A percentile compares a stretch with the other conserved stretches of the same genome.
Evolutionary conservation across 2,329 filamentous ascomycete genomes (phyloP).

Genomic region (Juglanconis juglandina): DNA sequence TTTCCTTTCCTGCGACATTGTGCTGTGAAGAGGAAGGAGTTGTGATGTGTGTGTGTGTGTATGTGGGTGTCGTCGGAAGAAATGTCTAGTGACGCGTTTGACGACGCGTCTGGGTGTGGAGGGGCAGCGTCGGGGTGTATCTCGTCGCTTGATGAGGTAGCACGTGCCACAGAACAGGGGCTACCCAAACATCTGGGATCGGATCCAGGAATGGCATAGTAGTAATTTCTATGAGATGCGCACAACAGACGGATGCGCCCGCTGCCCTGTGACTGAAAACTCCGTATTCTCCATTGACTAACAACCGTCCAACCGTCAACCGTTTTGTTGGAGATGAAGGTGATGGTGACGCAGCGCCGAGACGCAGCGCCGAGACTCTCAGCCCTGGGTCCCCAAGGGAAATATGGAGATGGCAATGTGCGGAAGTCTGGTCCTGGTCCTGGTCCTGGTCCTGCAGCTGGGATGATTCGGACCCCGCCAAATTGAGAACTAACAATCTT

Average conservation of each 20-base stretch:
- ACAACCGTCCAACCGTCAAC: no score
- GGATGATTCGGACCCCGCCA: not conserved
- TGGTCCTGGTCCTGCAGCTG: not conserved
- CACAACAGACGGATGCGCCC: no score
- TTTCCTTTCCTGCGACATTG: conserved; percentile 25
- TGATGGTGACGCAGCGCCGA: no score
- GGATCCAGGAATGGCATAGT: not conserved
- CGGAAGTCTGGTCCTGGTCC: no score
- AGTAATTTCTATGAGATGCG: no score
- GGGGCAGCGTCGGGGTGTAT: not conserved
- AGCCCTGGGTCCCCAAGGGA: no score
- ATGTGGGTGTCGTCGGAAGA: not conserved
- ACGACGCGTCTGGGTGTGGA: not conserved
- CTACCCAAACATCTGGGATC: not conserved
- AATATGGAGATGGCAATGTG: no score
- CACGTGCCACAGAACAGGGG: not conserved
- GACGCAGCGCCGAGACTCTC: no score
- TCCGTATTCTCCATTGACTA: no score
- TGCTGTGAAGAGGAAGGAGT: not conserved
- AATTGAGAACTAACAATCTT: not conserved
- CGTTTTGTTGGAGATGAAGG: no score
- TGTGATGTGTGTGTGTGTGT: not conserved
- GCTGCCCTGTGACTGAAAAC: no score
- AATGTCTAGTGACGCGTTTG: not conserved
- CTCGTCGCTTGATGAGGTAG: not conserved